Base-by-base conservation (phyloP, 257 asterid genomes). In the Nicotiana noctiflora region DNA sequence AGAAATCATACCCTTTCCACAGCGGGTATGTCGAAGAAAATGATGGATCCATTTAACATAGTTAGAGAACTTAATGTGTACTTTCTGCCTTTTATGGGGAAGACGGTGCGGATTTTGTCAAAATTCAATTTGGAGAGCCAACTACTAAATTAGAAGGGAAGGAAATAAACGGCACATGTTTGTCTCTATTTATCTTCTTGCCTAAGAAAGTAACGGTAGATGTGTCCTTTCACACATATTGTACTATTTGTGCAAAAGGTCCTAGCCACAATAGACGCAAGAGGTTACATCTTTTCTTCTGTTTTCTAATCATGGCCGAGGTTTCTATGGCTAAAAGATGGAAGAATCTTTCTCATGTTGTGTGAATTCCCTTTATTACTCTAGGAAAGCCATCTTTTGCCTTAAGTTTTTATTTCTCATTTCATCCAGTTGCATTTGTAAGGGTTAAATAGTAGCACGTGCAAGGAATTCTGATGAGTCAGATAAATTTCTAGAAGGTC, bases 121-220 rank as follows among this genome's bases (percentile, higher is more conserved):
- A 46, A 34, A 72, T 72, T 49, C 60, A 72, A 46, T 72, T 13
- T 72, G 78, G 78, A 72, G 60, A 72, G 78, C 40, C 60, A 72
- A 72, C 40, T 44, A 72, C 40, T 14, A 72, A 72, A 49, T 49
- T 72, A 4, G 40, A 72, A 72, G 23, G 40, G 10, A 49, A 49
- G 78, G 61, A 72, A 72, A 46, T 72, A 53, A 72, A 72, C 44
- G 49, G 60, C 77, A 11, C 78, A 49, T 46, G 40, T 6, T 46
- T 72, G 78, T 49, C 40, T 49, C 78, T 56, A 21, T 70, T 70
- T 44, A 70, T 70, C 37, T 68, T n/a, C 55, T 68, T 68, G 32
- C 76, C 59, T 44, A 44, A 72, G 61, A 23, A 72, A 70, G 23
- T 23, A 49, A 49, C 8, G 19, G 23, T 57, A 72, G 60, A 49